Base-by-base conservation (phyloP, 805 yeast species). In the Metschnikowia shivogae region DNA sequence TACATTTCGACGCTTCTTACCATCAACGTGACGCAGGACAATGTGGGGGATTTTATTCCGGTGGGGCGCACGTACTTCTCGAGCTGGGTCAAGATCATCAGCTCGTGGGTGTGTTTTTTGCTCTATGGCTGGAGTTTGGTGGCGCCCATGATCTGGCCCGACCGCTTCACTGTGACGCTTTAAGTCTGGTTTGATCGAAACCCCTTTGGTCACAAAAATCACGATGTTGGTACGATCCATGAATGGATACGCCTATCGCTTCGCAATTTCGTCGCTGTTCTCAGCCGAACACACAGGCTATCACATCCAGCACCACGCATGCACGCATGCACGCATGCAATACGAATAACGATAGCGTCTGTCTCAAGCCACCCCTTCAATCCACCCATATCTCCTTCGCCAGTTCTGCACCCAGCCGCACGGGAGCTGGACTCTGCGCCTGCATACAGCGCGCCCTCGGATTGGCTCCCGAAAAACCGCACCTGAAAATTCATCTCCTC, bases 21-120 rank as follows among this genome's bases (percentile, higher is more conserved):
- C 0, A 86, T 92, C 66, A 92, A 90, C 59, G 97, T 93, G 29
- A 82, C 86, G 41, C 82, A 80, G 47, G 93, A 85, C 57, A 85
- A 83, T 49, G 77, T 80, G 43, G 96, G 96, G 3, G 93, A 89
- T 48, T 93, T 93, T 58, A 82, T 89, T 9, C 99, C 99, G 0
- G 98, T 93, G 7, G 99, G 99, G 0, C 75, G 99, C 59, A 92
- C 99, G 0, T 90, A 92, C 65, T 93, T 92, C 62, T 84, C 92
- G 54, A 81, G 96, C 5, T 89, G 97, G 96, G 89, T 92, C 39
- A 93, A 93, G 66, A 87, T 93, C 46, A 73, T 86, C 13, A 83
- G 95, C 59, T 86, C 97, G 1, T 89, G 97, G 96, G 78, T 86
- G 36, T 95, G 99, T 62, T 93, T 82, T 61, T 70, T 73, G 6